These are phyloP conservation scores for Vicia sativa DNA, from an alignment of 306 rosid genomes.

Conservation along the genomic window DNA sequence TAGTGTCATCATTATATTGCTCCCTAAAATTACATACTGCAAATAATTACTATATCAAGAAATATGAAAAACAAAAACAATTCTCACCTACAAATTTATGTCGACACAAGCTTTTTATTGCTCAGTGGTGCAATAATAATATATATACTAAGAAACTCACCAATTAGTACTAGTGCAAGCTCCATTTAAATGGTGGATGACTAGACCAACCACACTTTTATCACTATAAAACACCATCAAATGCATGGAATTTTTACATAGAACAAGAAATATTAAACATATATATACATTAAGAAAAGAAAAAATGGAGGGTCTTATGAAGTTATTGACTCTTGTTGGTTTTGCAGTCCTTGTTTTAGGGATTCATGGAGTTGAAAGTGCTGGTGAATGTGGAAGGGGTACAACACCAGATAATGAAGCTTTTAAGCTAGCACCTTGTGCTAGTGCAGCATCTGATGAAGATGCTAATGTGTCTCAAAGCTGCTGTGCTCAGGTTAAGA, in stretches of 20 bases:
- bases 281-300: neutral
- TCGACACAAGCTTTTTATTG: slow-evolving; percentile 14
- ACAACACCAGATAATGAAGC: slow-evolving; percentile 60
- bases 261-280: neutral
- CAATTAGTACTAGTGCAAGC: slow-evolving; percentile 48
- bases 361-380: slow-evolving; percentile 42
- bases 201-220: slow-evolving; percentile 43
- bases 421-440: slow-evolving; percentile 60
- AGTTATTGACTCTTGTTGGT: slow-evolving; percentile 49
- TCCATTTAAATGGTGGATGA: slow-evolving; percentile 54
- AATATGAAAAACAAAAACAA: slow-evolving; percentile 20
- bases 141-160: slow-evolving; percentile 25
- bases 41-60: slow-evolving; percentile 40
- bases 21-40: slow-evolving; percentile 18
- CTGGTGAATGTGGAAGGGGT: slow-evolving; percentile 58
- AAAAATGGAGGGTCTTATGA: slow-evolving; percentile 41
- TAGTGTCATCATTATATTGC: slow-evolving; percentile 38
- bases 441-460: slow-evolving; percentile 52
- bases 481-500: slow-evolving; percentile 56
- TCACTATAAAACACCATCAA: slow-evolving; percentile 44
- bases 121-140: slow-evolving; percentile 36
- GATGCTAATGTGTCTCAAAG: slow-evolving; percentile 51
- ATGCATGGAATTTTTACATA: slow-evolving; percentile 18
- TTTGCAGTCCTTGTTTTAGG: slow-evolving; percentile 34
- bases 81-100: slow-evolving; percentile 32